Conservation (phyloP, 495 filamentous ascomycete species). For the Lentithecium fluviatile region DNA sequence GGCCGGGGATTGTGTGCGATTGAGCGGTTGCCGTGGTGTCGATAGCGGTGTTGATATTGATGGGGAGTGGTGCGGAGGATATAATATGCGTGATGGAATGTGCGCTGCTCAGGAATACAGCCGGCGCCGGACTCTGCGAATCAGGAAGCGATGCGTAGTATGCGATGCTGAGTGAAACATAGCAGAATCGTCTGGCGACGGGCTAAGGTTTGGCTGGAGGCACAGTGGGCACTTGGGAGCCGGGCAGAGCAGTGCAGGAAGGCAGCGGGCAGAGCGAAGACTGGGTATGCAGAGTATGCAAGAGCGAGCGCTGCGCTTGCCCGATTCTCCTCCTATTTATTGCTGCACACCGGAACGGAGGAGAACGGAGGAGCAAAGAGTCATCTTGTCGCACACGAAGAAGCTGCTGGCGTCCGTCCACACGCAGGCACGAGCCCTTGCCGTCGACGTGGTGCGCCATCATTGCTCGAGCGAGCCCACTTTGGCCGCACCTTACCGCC, state of each 20-base stretch:
- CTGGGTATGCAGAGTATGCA: slow-evolving; percentile 5
- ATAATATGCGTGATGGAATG: slow-evolving; percentile 24
- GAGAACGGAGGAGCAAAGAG: not conserved
- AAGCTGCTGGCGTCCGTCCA: not conserved
- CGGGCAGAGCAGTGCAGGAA: slow-evolving; percentile 6
- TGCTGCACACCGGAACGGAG: not conserved
- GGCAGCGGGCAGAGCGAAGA: not conserved
- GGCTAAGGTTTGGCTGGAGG: not conserved
- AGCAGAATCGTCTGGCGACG: slow-evolving; percentile 14
- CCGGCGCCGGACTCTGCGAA: slow-evolving; percentile 31
- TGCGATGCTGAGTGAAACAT: slow-evolving; percentile 24
- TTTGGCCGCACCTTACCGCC: slow-evolving; percentile 11
- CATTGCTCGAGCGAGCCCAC: slow-evolving; percentile 6
- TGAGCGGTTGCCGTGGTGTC: slow-evolving; percentile 29
- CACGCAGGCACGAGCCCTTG: not conserved
- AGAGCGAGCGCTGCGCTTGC: slow-evolving; percentile 9
- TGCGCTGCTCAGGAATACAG: slow-evolving; percentile 5
- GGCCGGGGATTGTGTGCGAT: not conserved
- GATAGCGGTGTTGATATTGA: no score
- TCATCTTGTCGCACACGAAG: slow-evolving; percentile 13
- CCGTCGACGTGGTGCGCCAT: slow-evolving; percentile 13
- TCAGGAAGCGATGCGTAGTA: slow-evolving; percentile 27
- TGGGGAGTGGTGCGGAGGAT: not conserved
- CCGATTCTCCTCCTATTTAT: slow-evolving; percentile 20
- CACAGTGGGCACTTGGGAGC: not conserved